Base-by-base conservation (phyloP, 2,329 filamentous ascomycete species). In the Cladophialophora bantiana region DNA sequence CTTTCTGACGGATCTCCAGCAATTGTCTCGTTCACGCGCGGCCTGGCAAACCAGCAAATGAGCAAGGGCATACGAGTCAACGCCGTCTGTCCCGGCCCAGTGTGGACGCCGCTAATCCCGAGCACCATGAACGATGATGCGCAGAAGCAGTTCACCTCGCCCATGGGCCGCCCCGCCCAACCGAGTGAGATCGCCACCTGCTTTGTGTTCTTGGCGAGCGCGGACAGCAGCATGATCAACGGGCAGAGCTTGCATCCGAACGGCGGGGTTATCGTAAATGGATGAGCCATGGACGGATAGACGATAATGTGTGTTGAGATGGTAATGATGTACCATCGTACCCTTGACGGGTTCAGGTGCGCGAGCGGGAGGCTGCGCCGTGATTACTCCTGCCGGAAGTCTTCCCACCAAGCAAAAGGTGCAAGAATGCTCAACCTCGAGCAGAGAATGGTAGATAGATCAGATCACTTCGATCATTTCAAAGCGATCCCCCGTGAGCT, bases 111-210 rank as follows among this genome's bases (percentile, higher is more conserved):
- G 0, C 81, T 93, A 2, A 91, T 93, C 62, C 89, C 89, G 0
- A 80, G 88, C 0, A 93, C 90, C 0, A 93, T 93, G 90, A 86
- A 81, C 62, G 83, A 88, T 2, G 81, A 89, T 69, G 89, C 89
- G 0, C 87, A 92, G 78, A 87, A 92, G 78, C 81, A 90, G 68
- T 94, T 94, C 77, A 84, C 82, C 12, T 85, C 85, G 26, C 92
- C 91, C 0, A 92, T 95, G 82, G 91, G 91, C 3, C 83, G 92
- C 20, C 90, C 91, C 0, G 89, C 87, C 2, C 92, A 95, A 78
- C 92, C 91, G 1, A 91, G 87, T 64, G 92, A 96, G 82, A 90
- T 95, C 68, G 92, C 91, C 0, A 90, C 90, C 0, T 92, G 89
- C 73, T 90, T 93, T 65, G 91, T 95, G 3, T 95, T 95, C 78